Percentiles rank a stretch among this genome's conserved stretches.
Evolutionary conservation across 768 basidiomycete genomes (phyloP).

Genomic region (Antrodiella citrinella): DNA sequence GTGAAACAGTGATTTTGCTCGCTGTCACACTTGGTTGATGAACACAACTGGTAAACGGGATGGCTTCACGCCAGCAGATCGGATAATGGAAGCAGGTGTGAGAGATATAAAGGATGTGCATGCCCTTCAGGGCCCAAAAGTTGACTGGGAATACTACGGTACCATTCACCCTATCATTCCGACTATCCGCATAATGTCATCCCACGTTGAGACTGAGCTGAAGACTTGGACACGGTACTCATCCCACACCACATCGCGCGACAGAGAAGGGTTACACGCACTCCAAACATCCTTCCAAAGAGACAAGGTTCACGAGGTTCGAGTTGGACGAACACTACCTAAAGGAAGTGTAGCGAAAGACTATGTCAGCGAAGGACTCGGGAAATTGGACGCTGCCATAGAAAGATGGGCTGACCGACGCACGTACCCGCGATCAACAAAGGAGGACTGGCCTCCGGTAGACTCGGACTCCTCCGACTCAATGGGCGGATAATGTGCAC

Average conservation of each 20-base stretch:
- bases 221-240: neutral
- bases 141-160: neutral
- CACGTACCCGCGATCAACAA: neutral
- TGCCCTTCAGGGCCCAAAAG: neutral
- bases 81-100: slow-evolving; percentile 27
- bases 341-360: neutral
- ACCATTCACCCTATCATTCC: neutral
- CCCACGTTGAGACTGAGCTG: neutral
- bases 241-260: neutral
- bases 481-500: no score
- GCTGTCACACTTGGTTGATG: slow-evolving; percentile 24
- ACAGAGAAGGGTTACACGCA: neutral
- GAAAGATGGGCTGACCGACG: neutral
- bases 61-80: slow-evolving; percentile 21
- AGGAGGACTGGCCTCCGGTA: no score
- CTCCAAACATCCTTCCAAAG: neutral
- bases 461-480: no score
- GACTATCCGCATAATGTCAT: neutral
- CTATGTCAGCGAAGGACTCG: neutral
- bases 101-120: slow-evolving; percentile 30
- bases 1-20: slow-evolving; percentile 18
- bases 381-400: neutral
- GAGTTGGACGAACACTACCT: neutral
- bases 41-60: slow-evolving; percentile 20
- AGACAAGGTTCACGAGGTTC: neutral